Percentiles rank a stretch among this genome's conserved stretches.
These are phyloP conservation scores for Torrubiellomyces zombiae DNA, from an alignment of 2,329 filamentous ascomycete genomes.

Conservation along the genomic window DNA sequence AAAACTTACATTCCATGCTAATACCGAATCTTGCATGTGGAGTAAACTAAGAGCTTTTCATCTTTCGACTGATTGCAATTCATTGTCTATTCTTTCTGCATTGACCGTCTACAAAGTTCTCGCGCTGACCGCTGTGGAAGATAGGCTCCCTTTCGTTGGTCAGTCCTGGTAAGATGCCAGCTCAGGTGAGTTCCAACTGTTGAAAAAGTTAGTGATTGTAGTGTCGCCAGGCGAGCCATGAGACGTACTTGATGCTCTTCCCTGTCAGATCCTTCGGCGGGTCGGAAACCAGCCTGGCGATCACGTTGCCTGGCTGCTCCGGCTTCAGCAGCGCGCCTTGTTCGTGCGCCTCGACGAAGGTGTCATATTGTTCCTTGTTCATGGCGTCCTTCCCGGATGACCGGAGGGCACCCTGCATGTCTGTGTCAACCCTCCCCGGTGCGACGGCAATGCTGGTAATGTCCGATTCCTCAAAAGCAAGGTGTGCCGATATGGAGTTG, in stretches of 20 bases:
- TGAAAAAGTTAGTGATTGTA: conserved; percentile 7
- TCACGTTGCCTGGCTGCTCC: conserved; percentile 72
- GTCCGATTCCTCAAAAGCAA: conserved; percentile 60
- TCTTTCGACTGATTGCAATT: conserved; percentile 56
- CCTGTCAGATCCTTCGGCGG: conserved; percentile 56
- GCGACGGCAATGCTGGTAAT: conserved; percentile 57
- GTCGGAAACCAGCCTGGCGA: conserved; percentile 58
- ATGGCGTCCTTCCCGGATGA: conserved; percentile 36
- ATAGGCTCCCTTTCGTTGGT: neutral
- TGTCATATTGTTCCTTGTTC: conserved; percentile 40
- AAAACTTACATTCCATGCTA: conserved; percentile 60
- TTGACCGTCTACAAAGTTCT: conserved; percentile 4
- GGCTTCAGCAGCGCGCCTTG: conserved; percentile 60
- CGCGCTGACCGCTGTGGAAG: conserved; percentile 1
- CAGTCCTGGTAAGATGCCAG: conserved; percentile 35
- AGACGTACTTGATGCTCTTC: conserved; percentile 50
- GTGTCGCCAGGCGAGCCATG: neutral
- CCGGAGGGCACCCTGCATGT: conserved; percentile 75
- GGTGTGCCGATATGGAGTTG: conserved; percentile 59
- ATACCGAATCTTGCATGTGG: conserved; percentile 52
- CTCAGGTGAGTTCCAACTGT: conserved; percentile 24
- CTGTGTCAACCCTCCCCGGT: conserved; percentile 73
- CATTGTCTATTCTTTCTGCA: conserved; percentile 11
- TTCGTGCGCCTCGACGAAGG: conserved; percentile 53
- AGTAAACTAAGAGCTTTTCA: conserved; percentile 63